Evolutionary conservation across 345 rosid genomes (phyloP), one percentile per base, ranked within the genome.

Genomic region (Citropsis articulata): DNA sequence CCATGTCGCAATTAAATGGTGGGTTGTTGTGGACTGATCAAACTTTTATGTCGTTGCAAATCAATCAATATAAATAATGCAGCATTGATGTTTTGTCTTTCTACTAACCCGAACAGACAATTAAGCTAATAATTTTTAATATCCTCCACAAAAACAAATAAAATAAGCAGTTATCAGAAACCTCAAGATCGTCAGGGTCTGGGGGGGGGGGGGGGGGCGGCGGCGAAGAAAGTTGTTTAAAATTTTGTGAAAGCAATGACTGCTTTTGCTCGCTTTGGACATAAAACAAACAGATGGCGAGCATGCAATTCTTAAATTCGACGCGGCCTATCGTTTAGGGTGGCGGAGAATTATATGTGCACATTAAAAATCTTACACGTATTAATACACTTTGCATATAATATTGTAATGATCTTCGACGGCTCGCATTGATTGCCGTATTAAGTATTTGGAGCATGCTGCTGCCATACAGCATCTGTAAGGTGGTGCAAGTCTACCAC

Each of bases 201-300:
- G 6, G 2, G 9, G 10, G 0, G 22, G n/a, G 36, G n/a, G n/a
- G 6, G 2, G 9, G 10, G 0, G 22, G n/a, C n/a, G n/a, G n/a
- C n/a, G 36, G 38, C 21, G n/a, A 64, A 18, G 7, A 16, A 18
- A 53, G 57, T 1, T 16, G 57, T 53, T 53, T 16, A 53, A 53
- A 53, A 9, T 0, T 10, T 53, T 53, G 21, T 53, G 57, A 53
- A 53, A 53, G 57, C 57, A 53, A 9, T 42, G 59, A 45, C 57
- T 18, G 59, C 36, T 69, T 69, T 31, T 27, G 59, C 36, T 69
- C 45, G 57, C 57, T 53, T 53, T 45, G 35, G 22, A 14, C 30
- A 42, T 27, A 7, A 48, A 13, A 27, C 73, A 69, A 42, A 70
- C 50, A 66, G 50, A 53, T 71, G 75, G 40, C 75, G 19, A 31